A percentile compares a stretch with the other conserved stretches of the same genome.
These are phyloP conservation scores for Plectosphaerella cucumerina DNA, from an alignment of 2,329 filamentous ascomycete genomes.

Conservation along the genomic window DNA sequence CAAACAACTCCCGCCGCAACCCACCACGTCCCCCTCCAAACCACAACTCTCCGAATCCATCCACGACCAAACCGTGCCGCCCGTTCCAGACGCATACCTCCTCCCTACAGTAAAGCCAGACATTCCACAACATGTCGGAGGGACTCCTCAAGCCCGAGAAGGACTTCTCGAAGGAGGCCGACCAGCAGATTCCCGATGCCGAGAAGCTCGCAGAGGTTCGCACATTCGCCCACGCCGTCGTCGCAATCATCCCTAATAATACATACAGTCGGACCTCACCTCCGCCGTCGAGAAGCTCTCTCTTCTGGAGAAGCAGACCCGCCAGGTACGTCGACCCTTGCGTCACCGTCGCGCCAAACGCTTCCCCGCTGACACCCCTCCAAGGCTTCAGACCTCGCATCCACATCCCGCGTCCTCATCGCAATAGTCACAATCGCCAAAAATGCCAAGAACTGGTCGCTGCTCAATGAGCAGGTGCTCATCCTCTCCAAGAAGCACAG, in stretches of 20 bases:
- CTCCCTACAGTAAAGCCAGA: not conserved
- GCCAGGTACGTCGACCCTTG: constrained; percentile 63
- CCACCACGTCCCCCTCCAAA: constrained; percentile 2
- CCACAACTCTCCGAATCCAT: not conserved
- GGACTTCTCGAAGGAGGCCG: constrained; percentile 96
- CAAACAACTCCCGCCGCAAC: constrained; percentile 10
- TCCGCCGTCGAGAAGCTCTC: constrained; percentile 91
- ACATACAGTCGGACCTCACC: constrained; percentile 66
- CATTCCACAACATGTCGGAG: constrained; percentile 66
- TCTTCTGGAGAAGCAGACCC: constrained; percentile 89
- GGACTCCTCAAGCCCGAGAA: constrained; percentile 88
- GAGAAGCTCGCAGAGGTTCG: constrained; percentile 81
- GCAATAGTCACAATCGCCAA: constrained; percentile 93
- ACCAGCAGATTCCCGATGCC: constrained; percentile 85
- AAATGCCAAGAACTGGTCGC: constrained; percentile 84
- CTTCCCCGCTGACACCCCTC: constrained; percentile 19
- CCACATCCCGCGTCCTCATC: constrained; percentile 84
- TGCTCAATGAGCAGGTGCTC: constrained; percentile 94
- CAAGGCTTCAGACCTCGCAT: constrained; percentile 90
- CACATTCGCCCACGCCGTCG: constrained; percentile 5
- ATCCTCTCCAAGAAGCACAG: constrained; percentile 99
- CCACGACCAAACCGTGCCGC: not conserved
- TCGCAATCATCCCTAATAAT: not conserved
- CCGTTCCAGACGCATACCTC: not conserved
- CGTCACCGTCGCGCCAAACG: constrained; percentile 2